A percentile compares a stretch with the other conserved stretches of the same genome.
phyloP scores from a whole-genome alignment of 2,329 filamentous ascomycete genomes.

The Monosporascus cannonballus region DNA sequence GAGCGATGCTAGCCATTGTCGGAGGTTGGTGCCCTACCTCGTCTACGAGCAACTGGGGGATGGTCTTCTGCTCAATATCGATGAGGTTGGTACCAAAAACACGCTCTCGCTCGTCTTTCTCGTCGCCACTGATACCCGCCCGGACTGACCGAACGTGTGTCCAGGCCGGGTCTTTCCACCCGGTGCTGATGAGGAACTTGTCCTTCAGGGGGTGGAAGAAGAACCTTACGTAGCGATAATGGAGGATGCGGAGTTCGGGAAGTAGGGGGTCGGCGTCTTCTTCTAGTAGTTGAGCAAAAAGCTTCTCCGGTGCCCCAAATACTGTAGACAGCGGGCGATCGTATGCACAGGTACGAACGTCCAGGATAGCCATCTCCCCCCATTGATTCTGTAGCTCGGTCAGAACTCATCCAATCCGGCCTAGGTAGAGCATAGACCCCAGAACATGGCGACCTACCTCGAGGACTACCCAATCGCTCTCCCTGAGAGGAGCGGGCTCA shows the following conservation, averaged over 20 bases:
- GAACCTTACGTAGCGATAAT: slow-evolving; percentile 92
- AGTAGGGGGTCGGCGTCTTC: slow-evolving; percentile 76
- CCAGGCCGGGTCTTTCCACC: slow-evolving; percentile 94
- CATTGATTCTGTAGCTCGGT: slow-evolving; percentile 68
- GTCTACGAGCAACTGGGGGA: slow-evolving; percentile 76
- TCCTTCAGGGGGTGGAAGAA: slow-evolving; percentile 86
- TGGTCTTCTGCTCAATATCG: slow-evolving; percentile 85
- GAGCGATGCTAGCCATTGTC: neutral
- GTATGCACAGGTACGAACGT: slow-evolving; percentile 51
- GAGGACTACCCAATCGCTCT: slow-evolving; percentile 86
- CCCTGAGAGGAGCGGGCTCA: slow-evolving; percentile 57
- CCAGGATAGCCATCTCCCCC: slow-evolving; percentile 80
- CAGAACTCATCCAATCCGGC: slow-evolving; percentile 22
- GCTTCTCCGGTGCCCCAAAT: slow-evolving; percentile 63
- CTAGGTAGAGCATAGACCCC: neutral
- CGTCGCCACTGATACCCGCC: slow-evolving; percentile 78
- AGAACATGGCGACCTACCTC: slow-evolving; percentile 49
- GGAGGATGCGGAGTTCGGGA: slow-evolving; percentile 66
- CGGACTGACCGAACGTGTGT: slow-evolving; percentile 69
- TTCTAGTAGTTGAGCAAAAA: slow-evolving; percentile 45
- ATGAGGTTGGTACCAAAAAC: slow-evolving; percentile 90
- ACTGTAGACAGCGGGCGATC: slow-evolving; percentile 53
- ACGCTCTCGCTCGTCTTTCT: slow-evolving; percentile 73
- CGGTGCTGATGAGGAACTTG: slow-evolving; percentile 78
- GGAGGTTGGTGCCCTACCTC: slow-evolving; percentile 50